A percentile compares a stretch with the other conserved stretches of the same genome.
Conservation (phyloP, 192 early-diverging fungal genomes). For the Linnemannia schmuckeri region DNA sequence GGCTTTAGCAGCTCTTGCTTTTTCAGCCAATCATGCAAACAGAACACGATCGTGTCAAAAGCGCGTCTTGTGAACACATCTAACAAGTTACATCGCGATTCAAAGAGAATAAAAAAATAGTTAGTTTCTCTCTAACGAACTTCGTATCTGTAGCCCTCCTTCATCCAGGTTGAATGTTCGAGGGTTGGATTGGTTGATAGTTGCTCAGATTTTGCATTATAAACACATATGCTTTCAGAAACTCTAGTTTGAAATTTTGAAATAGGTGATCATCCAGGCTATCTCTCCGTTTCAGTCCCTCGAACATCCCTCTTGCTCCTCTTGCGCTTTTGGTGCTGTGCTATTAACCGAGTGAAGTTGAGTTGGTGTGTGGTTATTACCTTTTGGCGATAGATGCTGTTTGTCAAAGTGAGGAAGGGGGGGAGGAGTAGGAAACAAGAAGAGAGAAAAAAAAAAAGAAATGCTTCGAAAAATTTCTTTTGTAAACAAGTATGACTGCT, state of each 20-base stretch:
- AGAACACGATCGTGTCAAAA: constrained; percentile 7
- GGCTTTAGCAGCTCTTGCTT: not conserved
- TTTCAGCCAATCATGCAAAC: not conserved
- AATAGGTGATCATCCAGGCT: constrained; percentile 60
- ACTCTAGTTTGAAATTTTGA: constrained; percentile 69
- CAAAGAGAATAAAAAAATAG: not conserved
- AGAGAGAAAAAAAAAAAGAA: constrained; percentile 1
- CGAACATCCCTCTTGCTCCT: not conserved
- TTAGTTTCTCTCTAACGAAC: not conserved
- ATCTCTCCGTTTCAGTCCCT: not conserved
- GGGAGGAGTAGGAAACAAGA: not conserved
- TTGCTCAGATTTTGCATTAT: constrained; percentile 62
- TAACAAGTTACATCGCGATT: not conserved
- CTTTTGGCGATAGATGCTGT: not conserved
- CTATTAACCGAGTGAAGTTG: not conserved
- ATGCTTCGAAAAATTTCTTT: constrained; percentile 1
- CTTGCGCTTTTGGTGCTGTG: not conserved
- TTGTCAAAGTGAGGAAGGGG: not conserved
- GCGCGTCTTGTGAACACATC: constrained; percentile 8
- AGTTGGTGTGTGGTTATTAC: not conserved
- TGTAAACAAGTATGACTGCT: not conserved
- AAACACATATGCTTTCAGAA: constrained; percentile 66
- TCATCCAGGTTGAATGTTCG: not conserved
- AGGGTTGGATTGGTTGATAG: not conserved
- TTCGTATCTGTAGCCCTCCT: not conserved